These are phyloP conservation scores for Strigomonas culicis DNA, from an alignment of 208 protist genomes.

Conservation along the genomic window DNA sequence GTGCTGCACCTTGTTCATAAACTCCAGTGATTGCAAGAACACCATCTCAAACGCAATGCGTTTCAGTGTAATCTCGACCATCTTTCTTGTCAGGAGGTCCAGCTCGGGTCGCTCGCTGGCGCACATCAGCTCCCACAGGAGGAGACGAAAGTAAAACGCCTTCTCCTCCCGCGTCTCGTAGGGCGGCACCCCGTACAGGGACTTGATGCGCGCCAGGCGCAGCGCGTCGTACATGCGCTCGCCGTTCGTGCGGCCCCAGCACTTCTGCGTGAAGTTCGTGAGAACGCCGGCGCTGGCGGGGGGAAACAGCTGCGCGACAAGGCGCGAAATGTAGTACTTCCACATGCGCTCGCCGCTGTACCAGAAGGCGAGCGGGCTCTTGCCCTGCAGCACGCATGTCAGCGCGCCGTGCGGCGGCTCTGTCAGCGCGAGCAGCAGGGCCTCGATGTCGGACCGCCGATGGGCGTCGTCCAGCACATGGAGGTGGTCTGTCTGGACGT, in stretches of 20 bases:
- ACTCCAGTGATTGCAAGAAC: conserved; percentile 84
- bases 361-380: conserved; percentile 61
- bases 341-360: conserved; percentile 82
- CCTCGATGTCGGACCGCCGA: conserved; percentile 76
- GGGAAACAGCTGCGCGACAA: conserved; percentile 69
- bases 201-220: conserved; percentile 67
- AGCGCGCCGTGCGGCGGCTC: conserved; percentile 71
- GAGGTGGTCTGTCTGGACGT: conserved; percentile 53
- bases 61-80: conserved; percentile 51
- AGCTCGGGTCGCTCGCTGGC: conserved; percentile 54
- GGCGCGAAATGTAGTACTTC: conserved; percentile 66
- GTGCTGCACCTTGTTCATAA: conserved; percentile 79
- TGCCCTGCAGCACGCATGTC: conserved; percentile 71
- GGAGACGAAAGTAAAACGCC: conserved; percentile 78
- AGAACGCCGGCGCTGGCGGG: conserved; percentile 75
- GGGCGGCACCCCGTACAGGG: conserved; percentile 65
- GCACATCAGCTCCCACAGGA: conserved; percentile 75
- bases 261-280: conserved; percentile 92
- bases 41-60: conserved; percentile 85
- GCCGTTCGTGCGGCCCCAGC: conserved; percentile 80
- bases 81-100: conserved; percentile 49
- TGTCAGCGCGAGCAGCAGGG: conserved; percentile 54
- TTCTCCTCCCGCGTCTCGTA: conserved; percentile 83
- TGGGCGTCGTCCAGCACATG: conserved; percentile 74
- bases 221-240: conserved; percentile 87